These are phyloP conservation scores for Vanilla planifolia DNA, from an alignment of 106 monocot genomes.

Conservation along the genomic window DNA sequence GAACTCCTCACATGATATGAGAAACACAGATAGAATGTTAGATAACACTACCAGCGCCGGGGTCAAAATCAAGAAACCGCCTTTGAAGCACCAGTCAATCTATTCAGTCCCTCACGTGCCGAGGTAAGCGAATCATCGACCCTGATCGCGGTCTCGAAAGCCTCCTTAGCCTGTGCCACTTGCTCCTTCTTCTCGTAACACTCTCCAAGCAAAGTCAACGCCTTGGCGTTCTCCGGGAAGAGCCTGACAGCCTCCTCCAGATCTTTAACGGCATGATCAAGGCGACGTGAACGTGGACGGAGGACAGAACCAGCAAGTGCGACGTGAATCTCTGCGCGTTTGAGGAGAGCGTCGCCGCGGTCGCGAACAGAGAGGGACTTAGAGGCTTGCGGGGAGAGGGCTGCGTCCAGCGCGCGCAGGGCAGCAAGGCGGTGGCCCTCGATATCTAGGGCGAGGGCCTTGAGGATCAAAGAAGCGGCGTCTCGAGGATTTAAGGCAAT, in stretches of 20 bases:
- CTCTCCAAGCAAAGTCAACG: constrained; percentile 52
- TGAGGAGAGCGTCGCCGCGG: constrained; percentile 62
- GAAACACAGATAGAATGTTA: no score
- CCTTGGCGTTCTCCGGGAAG: constrained; percentile 52
- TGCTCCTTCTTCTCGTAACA: constrained; percentile 65
- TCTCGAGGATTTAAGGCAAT: constrained; percentile 66
- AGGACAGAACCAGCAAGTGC: constrained; percentile 8
- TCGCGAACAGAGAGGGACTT: constrained; percentile 53
- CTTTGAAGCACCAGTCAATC: constrained; percentile 1
- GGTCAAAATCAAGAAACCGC: not conserved
- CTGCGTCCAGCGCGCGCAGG: constrained; percentile 62
- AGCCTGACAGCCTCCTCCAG: constrained; percentile 52
- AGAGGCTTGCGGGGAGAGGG: constrained; percentile 51
- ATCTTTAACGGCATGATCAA: constrained; percentile 50
- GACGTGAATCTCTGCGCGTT: constrained; percentile 70
- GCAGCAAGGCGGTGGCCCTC: constrained; percentile 59
- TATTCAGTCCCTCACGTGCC: constrained; percentile 32
- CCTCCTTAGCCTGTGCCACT: constrained; percentile 38
- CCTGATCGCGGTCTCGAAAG: constrained; percentile 40
- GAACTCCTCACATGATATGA: no score
- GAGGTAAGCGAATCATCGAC: constrained; percentile 24
- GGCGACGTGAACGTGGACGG: constrained; percentile 19
- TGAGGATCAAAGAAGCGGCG: constrained; percentile 69
- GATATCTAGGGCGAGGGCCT: constrained; percentile 65
- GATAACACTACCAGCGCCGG: not conserved